These are phyloP conservation scores for Phyllosticta paracitricarpa DNA, from an alignment of 2,329 filamentous ascomycete genomes.

Conservation along the genomic window DNA sequence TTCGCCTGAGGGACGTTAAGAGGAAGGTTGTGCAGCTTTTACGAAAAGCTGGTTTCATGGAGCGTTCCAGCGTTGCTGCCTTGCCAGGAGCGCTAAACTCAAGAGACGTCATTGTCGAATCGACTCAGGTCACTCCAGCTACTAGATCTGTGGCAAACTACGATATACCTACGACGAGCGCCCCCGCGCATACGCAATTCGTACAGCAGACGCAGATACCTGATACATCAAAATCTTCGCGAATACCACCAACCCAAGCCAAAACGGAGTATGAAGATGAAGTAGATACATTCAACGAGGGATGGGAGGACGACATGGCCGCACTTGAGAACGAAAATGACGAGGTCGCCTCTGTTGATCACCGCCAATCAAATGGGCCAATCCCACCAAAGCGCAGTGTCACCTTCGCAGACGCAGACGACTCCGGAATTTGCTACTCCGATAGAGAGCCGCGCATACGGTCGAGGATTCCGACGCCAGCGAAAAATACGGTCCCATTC, in stretches of 20 bases:
- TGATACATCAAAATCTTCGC: conserved; percentile 11
- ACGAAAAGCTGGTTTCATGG: not conserved
- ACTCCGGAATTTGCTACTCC: conserved; percentile 16
- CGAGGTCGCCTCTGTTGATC: not conserved
- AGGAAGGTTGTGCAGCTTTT: not conserved
- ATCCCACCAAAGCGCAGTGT: not conserved
- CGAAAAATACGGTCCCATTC: conserved; percentile 16
- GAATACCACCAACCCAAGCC: not conserved
- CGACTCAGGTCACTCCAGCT: not conserved
- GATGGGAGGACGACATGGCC: not conserved
- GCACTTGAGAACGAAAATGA: not conserved
- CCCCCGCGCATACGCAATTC: conserved; percentile 18
- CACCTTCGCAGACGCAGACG: conserved; percentile 15
- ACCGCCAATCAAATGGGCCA: not conserved
- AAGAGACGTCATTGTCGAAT: not conserved
- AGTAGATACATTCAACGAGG: not conserved
- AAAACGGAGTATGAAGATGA: not conserved
- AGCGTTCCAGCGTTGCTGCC: not conserved
- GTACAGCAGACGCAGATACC: conserved; percentile 22
- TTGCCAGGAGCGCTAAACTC: not conserved
- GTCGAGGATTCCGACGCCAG: conserved; percentile 8
- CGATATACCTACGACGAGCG: not conserved
- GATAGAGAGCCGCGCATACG: not conserved
- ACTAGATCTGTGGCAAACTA: not conserved
- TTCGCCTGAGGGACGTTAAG: not conserved